A percentile compares a stretch with the other conserved stretches of the same genome.
Conservation (phyloP, 2,329 filamentous ascomycete species). For the Hortaea sp. region DNA sequence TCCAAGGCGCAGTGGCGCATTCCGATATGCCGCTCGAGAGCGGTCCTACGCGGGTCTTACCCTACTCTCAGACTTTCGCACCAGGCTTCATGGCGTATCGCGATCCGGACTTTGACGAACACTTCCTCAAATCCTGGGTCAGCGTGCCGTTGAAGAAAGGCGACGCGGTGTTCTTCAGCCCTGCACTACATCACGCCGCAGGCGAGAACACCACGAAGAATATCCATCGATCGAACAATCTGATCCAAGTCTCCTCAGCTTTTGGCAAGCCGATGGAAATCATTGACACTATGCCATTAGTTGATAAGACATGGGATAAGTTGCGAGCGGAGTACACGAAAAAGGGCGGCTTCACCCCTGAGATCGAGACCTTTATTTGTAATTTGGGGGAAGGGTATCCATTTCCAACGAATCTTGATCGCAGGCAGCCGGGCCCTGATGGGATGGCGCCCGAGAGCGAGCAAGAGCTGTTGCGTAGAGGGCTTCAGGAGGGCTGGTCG, state of each 20-base stretch:
- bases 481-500: conserved; percentile 33
- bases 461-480: conserved; percentile 41
- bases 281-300: conserved; percentile 42
- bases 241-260: conserved; percentile 52
- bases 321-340: conserved; percentile 25
- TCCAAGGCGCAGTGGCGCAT: conserved; percentile 56
- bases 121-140: conserved; percentile 45
- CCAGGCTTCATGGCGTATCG: conserved; percentile 51
- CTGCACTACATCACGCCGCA: conserved; percentile 53
- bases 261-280: conserved; percentile 57
- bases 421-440: conserved; percentile 43
- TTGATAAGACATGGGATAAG: conserved; percentile 37
- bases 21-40: conserved; percentile 48
- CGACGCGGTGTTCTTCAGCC: conserved; percentile 56
- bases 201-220: conserved; percentile 44
- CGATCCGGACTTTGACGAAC: conserved; percentile 41
- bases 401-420: conserved; percentile 53
- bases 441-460: conserved; percentile 54
- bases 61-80: conserved; percentile 49
- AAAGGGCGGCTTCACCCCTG: conserved; percentile 29
- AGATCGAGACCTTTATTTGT: conserved; percentile 38
- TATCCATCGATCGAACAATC: conserved; percentile 48
- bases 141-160: conserved; percentile 44
- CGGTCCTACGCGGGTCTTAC: conserved; percentile 52
- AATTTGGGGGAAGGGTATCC: conserved; percentile 50